A percentile compares a stretch with the other conserved stretches of the same genome.
Evolutionary conservation across 805 yeast species (phyloP).

Genomic region (Blastobotrys chiropterorum): DNA sequence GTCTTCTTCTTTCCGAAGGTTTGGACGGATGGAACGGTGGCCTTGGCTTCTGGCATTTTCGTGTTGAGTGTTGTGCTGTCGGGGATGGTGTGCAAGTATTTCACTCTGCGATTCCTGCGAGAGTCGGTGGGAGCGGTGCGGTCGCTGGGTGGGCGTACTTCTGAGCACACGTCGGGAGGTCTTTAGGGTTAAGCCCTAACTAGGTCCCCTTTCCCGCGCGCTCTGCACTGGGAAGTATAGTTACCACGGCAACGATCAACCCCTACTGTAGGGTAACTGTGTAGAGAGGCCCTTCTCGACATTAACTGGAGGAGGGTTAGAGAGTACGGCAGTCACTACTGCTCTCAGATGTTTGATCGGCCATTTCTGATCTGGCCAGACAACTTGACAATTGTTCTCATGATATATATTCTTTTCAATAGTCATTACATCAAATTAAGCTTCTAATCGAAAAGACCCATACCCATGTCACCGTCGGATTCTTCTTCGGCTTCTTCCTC

Average conservation of each 20-base stretch:
- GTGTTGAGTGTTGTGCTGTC: conserved; percentile 2
- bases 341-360: too few relatives aligned
- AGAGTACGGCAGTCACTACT: too few relatives aligned
- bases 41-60: conserved; percentile 5
- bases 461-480: conserved; percentile 84
- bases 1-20: conserved; percentile 99
- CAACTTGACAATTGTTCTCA: not conserved
- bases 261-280: too few relatives aligned
- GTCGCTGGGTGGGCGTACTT: not conserved
- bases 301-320: too few relatives aligned
- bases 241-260: too few relatives aligned
- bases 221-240: too few relatives aligned
- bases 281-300: too few relatives aligned
- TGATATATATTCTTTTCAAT: not conserved
- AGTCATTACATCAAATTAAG: not conserved
- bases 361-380: too few relatives aligned
- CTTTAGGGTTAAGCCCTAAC: not conserved
- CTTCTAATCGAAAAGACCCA: conserved; percentile 82
- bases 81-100: not conserved
- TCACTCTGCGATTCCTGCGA: not conserved
- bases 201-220: too few relatives aligned
- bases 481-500: conserved; percentile 50
- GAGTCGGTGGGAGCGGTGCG: not conserved
- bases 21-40: conserved; percentile 2
- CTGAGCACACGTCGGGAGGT: not conserved